Evolutionary conservation across 2,329 filamentous ascomycete genomes (phyloP).

Genomic region (Myotisia sp.): DNA sequence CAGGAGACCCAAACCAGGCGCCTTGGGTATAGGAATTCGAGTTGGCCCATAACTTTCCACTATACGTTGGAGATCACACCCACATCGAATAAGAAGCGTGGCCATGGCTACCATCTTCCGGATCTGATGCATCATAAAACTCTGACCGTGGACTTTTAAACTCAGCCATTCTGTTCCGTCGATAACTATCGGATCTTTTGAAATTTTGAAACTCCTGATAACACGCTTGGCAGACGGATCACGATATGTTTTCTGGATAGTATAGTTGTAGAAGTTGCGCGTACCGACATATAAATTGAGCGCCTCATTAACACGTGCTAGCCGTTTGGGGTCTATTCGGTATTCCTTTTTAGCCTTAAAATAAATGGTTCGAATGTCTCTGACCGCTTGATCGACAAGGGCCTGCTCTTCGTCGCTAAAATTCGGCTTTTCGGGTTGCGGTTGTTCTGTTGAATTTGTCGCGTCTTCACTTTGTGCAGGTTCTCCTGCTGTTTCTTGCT

Average conservation of each 20-base stretch:
- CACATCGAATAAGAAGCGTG: slow-evolving; percentile 69
- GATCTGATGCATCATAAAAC: slow-evolving; percentile 99
- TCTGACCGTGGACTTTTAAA: slow-evolving; percentile 90
- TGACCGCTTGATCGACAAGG: slow-evolving; percentile 48
- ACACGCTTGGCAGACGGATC: slow-evolving; percentile 78
- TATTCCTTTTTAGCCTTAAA: slow-evolving; percentile 71
- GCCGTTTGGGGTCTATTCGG: slow-evolving; percentile 57
- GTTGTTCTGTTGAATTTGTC: slow-evolving; percentile 11
- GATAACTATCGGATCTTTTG: slow-evolving; percentile 63
- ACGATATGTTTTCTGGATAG: slow-evolving; percentile 65
- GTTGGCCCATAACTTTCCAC: slow-evolving; percentile 55
- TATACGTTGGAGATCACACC: slow-evolving; percentile 58
- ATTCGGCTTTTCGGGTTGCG: slow-evolving; percentile 5
- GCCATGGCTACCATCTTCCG: slow-evolving; percentile 97
- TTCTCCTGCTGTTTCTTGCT: background rate
- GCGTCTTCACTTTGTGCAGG: slow-evolving; percentile 8
- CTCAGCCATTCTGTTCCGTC: slow-evolving; percentile 90
- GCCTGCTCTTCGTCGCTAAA: slow-evolving; percentile 16
- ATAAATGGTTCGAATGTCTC: slow-evolving; percentile 67
- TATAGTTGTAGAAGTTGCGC: slow-evolving; percentile 94
- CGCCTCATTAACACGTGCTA: slow-evolving; percentile 59
- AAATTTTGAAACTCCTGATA: slow-evolving; percentile 82
- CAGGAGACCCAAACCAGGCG: slow-evolving; percentile 72
- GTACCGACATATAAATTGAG: slow-evolving; percentile 69
- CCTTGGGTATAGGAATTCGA: slow-evolving; percentile 82